Conservation (phyloP, 345 rosid genomes). For the Corchorus olitorius region DNA sequence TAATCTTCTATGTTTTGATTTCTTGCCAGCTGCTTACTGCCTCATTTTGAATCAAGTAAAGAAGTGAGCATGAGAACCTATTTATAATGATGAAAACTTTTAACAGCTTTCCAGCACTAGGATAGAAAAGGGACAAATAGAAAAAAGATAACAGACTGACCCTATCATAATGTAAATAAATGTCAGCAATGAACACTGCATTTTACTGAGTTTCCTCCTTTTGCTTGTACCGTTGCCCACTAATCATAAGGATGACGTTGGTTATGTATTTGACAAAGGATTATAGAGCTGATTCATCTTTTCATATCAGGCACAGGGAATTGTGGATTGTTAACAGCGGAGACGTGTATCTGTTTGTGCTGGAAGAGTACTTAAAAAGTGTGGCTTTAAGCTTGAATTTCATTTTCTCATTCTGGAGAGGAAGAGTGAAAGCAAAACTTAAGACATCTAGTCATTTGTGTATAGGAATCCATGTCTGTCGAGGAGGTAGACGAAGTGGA, state of each 20-base stretch:
- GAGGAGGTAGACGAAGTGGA: neutral
- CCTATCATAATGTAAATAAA: slow-evolving; percentile 1
- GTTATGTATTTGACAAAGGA: neutral
- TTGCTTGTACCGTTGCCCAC: neutral
- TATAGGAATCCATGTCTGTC: neutral
- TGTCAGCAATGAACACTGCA: neutral
- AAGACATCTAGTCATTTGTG: neutral
- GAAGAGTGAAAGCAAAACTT: neutral
- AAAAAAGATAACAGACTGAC: neutral
- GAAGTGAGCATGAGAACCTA: neutral
- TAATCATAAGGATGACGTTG: neutral
- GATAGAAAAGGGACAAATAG: neutral
- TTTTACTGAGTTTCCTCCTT: neutral
- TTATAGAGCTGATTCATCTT: neutral
- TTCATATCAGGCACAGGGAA: neutral
- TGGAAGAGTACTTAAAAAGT: neutral
- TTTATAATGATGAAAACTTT: neutral
- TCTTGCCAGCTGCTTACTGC: neutral
- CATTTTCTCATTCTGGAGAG: neutral
- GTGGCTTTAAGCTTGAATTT: neutral
- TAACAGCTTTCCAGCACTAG: neutral
- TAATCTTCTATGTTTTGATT: neutral
- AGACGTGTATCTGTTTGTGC: neutral
- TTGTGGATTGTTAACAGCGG: neutral
- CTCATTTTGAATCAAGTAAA: neutral